Conservation (phyloP, 495 filamentous ascomycete genomes). For the Aspergillus nanangensis region DNA sequence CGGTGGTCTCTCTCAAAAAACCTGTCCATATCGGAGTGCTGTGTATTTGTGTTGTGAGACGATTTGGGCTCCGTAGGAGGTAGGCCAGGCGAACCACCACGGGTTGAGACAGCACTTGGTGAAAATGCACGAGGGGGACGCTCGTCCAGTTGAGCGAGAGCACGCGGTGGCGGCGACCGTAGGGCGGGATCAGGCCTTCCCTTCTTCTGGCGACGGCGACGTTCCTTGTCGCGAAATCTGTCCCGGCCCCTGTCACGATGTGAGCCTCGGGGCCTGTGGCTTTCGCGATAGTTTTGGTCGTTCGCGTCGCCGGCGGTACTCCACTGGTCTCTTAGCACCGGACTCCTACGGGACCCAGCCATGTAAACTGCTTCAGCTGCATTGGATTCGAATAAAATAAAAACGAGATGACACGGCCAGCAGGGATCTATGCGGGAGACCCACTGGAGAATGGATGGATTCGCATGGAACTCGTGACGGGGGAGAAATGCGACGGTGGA, state of each 20-base stretch:
- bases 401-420: conserved; percentile 5
- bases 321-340: conserved; percentile 55
- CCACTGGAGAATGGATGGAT: conserved; percentile 9
- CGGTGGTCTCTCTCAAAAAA: conserved; percentile 21
- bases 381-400: conserved; percentile 29
- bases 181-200: conserved; percentile 24
- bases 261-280: conserved; percentile 35
- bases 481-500: conserved; percentile 16
- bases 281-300: conserved; percentile 34
- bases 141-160: conserved; percentile 26
- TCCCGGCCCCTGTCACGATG: conserved; percentile 34
- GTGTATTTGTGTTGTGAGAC: conserved; percentile 11
- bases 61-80: conserved; percentile 10
- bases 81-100: conserved; percentile 28
- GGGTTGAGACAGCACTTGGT: conserved; percentile 22
- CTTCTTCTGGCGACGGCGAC: conserved; percentile 25
- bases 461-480: conserved; percentile 11
- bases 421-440: conserved; percentile 6
- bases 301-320: conserved; percentile 41
- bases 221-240: conserved; percentile 32
- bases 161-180: conserved; percentile 36
- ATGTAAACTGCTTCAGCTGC: conserved; percentile 42
- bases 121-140: conserved; percentile 29
- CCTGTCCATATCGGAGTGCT: conserved; percentile 7
- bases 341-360: conserved; percentile 56